Evolutionary conservation across 2,329 filamentous ascomycete genomes (phyloP).

Genomic region (Huntiella abstrusa): DNA sequence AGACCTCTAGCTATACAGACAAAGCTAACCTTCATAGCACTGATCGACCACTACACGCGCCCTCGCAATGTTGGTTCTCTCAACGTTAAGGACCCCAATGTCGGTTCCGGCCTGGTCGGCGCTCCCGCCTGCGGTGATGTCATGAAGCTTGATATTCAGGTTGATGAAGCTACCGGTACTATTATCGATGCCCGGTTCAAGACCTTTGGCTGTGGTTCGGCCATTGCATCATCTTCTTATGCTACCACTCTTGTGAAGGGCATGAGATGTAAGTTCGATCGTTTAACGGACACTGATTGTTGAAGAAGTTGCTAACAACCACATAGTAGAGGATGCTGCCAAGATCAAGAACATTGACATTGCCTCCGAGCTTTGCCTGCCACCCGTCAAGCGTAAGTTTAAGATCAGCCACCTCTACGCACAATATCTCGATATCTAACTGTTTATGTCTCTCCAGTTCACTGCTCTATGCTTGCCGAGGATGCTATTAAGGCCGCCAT

Average conservation of each 20-base stretch:
- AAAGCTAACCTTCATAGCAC: conserved; percentile 13
- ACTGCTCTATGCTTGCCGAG: conserved; percentile 83
- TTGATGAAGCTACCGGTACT: conserved; percentile 71
- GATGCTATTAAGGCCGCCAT: conserved; percentile 86
- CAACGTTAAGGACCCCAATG: conserved; percentile 58
- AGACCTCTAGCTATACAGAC: neutral
- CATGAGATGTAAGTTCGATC: conserved; percentile 39
- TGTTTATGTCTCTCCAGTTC: conserved; percentile 33
- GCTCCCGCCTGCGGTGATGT: conserved; percentile 80
- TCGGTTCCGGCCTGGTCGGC: conserved; percentile 81
- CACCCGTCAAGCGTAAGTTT: conserved; percentile 65
- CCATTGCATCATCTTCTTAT: conserved; percentile 89
- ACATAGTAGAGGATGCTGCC: conserved; percentile 64
- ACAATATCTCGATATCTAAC: no score
- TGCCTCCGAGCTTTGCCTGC: conserved; percentile 81
- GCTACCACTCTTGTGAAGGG: conserved; percentile 90
- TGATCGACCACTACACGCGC: conserved; percentile 31
- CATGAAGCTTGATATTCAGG: conserved; percentile 66
- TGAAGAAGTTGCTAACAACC: neutral
- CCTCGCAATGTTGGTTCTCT: conserved; percentile 38
- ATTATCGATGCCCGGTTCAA: conserved; percentile 96
- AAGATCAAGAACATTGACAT: conserved; percentile 96
- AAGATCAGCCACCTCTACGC: neutral
- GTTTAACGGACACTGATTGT: no score
- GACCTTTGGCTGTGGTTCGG: conserved; percentile 87